Conservation (phyloP, 345 rosid genomes). For the Bruguiera sexangula region DNA sequence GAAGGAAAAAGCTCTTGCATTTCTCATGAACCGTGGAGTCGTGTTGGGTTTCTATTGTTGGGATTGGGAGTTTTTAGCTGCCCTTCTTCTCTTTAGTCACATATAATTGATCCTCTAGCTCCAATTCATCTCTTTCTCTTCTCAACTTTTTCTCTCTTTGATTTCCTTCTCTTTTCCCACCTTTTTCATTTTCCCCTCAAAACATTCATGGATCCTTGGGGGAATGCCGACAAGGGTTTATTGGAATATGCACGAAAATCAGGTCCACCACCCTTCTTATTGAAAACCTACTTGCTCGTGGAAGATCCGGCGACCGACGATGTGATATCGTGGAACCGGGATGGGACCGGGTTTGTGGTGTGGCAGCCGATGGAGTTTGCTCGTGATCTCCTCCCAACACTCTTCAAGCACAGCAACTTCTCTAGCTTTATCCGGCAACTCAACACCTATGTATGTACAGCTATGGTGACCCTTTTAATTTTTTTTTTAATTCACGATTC, state of each 20-base stretch:
- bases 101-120: neutral
- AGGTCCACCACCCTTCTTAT: slow-evolving; percentile 58
- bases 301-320: slow-evolving; percentile 71
- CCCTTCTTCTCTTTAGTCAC: slow-evolving; percentile 50
- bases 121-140: neutral
- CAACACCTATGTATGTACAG: slow-evolving; percentile 70
- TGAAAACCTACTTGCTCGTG: slow-evolving; percentile 72
- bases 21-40: slow-evolving; percentile 72
- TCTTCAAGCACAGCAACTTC: slow-evolving; percentile 90
- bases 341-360: slow-evolving; percentile 69
- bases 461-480: neutral
- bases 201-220: too few species aligned
- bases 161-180: neutral
- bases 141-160: neutral
- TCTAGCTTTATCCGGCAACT: slow-evolving; percentile 91
- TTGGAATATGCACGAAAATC: slow-evolving; percentile 43
- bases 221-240: too few species aligned
- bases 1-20: slow-evolving; percentile 24
- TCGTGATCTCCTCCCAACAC: slow-evolving; percentile 72
- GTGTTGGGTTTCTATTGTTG: slow-evolving; percentile 70
- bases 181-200: neutral
- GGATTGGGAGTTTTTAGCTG: slow-evolving; percentile 66
- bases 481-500: neutral
- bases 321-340: slow-evolving; percentile 68
- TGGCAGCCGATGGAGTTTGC: slow-evolving; percentile 84